phyloP scores from a whole-genome alignment of 257 asterid species.

The Forsythia viridissima region DNA sequence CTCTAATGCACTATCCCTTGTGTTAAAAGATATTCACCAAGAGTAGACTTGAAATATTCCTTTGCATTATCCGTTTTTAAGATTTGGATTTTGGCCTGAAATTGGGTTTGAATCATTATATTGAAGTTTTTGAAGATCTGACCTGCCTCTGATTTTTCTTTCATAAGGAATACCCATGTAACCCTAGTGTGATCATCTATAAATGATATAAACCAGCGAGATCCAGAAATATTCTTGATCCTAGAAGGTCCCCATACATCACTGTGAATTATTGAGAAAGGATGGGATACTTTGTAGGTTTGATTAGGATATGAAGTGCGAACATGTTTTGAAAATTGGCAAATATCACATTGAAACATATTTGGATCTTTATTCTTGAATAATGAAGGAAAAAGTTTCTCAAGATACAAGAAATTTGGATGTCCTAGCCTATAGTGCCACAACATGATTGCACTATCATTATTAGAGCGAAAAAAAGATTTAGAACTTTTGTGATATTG shows the following conservation, averaged over 20 bases:
- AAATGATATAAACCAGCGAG: background rate
- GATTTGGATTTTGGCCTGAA: background rate
- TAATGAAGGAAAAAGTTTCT: no score
- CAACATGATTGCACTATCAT: no score
- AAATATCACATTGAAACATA: background rate
- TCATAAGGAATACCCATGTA: slow-evolving; percentile 2
- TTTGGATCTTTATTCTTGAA: no score
- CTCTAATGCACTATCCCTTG: background rate
- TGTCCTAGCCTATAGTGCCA: no score
- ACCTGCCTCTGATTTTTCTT: background rate
- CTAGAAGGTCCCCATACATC: background rate
- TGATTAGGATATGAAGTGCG: no score
- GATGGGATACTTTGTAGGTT: no score
- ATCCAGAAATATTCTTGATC: background rate
- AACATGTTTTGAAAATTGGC: background rate
- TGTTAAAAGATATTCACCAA: background rate
- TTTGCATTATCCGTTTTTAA: no score
- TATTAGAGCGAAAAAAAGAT: no score
- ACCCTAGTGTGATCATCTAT: background rate
- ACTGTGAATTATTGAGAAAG: background rate
- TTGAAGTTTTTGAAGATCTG: background rate
- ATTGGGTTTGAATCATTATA: background rate
- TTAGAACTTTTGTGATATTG: no score
- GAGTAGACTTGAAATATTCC: background rate
- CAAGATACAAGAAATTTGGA: no score